Conservation (phyloP, 2,329 filamentous ascomycete species). For the Fusarium tuaranense region DNA sequence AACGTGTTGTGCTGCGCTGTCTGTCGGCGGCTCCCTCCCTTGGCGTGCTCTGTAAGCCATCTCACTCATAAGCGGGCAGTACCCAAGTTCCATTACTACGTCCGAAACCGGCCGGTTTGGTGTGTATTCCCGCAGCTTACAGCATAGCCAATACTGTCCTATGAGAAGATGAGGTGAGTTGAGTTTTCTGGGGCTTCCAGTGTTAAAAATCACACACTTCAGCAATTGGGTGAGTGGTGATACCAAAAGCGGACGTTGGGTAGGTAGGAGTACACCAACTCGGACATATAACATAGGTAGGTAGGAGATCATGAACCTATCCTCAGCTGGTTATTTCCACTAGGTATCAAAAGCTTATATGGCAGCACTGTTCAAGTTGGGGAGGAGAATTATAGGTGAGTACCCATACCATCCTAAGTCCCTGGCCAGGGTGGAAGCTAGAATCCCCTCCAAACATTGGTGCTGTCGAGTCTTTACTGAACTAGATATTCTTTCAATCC, state of each 20-base stretch:
- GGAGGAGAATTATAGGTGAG: not conserved
- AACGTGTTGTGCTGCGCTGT: not conserved
- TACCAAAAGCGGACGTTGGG: not conserved
- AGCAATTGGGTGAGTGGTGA: not conserved
- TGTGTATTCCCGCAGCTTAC: not conserved
- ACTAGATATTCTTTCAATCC: not conserved
- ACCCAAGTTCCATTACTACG: not conserved
- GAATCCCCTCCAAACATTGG: not conserved
- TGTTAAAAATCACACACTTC: not conserved
- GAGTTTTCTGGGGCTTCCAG: not conserved
- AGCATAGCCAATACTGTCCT: not conserved
- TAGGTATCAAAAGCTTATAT: not conserved
- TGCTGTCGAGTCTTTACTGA: not conserved
- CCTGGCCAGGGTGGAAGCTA: not conserved
- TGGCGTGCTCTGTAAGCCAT: not conserved
- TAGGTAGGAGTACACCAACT: not conserved
- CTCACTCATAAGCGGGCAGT: not conserved
- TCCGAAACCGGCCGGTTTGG: not conserved
- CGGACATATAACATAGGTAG: not conserved
- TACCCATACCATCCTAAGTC: not conserved
- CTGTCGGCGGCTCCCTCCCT: not conserved
- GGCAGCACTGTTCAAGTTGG: not conserved
- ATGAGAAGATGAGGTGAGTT: not conserved
- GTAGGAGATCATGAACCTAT: not conserved
- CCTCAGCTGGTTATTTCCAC: not conserved